Percentiles rank a stretch among this genome's conserved stretches.
Evolutionary conservation across 2,329 filamentous ascomycete genomes (phyloP).

Genomic region (Amphichorda felina): DNA sequence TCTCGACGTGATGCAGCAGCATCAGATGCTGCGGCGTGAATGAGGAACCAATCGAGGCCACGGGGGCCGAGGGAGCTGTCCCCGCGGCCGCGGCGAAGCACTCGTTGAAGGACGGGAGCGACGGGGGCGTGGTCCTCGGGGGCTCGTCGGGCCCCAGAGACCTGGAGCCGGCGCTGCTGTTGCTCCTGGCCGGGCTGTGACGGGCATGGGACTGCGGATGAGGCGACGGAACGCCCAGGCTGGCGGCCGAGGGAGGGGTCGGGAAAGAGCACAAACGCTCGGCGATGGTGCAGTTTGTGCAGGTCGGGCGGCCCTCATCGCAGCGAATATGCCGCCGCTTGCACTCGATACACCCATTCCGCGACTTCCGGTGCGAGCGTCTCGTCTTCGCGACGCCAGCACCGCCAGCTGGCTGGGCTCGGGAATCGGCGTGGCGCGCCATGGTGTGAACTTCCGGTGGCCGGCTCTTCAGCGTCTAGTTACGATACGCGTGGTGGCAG

Average conservation of each 20-base stretch:
- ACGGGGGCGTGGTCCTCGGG: neutral
- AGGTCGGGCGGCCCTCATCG: conserved; percentile 26
- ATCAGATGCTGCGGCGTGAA: conserved; percentile 25
- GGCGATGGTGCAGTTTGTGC: conserved; percentile 25
- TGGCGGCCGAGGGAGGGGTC: conserved; percentile 3
- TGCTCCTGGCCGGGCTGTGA: conserved; percentile 2
- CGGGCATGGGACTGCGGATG: neutral
- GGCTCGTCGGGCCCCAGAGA: neutral
- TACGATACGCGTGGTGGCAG: no score
- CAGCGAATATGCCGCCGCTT: conserved; percentile 29
- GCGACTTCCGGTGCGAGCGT: conserved; percentile 26
- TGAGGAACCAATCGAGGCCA: conserved; percentile 6
- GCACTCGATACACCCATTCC: conserved; percentile 26
- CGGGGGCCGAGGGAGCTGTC: conserved; percentile 1
- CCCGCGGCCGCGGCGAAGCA: conserved; percentile 2
- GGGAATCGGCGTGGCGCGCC: neutral
- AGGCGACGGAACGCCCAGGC: neutral
- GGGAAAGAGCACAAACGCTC: conserved; percentile 23
- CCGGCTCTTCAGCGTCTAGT: no score
- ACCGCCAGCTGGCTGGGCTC: neutral
- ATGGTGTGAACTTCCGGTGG: no score
- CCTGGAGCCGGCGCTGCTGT: conserved; percentile 1
- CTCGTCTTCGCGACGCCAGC: conserved; percentile 15
- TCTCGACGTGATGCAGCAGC: conserved; percentile 24
- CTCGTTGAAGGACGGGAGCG: conserved; percentile 5